A percentile compares a stretch with the other conserved stretches of the same genome.
Evolutionary conservation across 179 eudicot genomes (phyloP).

Genomic region (Carnegiea gigantea): DNA sequence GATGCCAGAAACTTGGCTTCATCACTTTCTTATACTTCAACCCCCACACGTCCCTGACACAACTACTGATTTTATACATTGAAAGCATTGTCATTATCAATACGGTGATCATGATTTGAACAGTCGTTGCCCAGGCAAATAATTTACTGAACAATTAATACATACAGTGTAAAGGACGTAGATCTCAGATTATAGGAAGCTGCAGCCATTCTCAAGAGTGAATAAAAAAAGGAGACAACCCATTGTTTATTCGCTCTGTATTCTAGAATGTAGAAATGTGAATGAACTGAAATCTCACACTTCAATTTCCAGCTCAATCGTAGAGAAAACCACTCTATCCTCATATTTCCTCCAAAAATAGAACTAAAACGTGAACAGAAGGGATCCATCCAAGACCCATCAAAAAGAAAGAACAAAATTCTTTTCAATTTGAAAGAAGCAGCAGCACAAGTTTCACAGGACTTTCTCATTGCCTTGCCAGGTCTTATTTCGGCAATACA

Average conservation of each 20-base stretch:
- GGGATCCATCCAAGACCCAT: not conserved
- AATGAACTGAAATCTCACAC: not conserved
- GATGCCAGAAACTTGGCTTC: too few species aligned
- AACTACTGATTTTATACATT: too few species aligned
- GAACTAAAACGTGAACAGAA: constrained; percentile 8
- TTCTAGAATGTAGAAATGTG: not conserved
- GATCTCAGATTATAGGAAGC: not conserved
- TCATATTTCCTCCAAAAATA: constrained; percentile 6
- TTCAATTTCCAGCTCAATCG: constrained; percentile 1
- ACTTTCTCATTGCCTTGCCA: constrained; percentile 1
- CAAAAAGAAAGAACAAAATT: not conserved
- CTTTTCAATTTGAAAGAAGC: constrained; percentile 1
- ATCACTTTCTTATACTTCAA: too few species aligned
- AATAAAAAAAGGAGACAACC: not conserved
- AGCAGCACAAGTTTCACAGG: not conserved
- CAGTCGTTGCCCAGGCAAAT: not conserved
- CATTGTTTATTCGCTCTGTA: not conserved
- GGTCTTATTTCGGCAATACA: constrained; percentile 1
- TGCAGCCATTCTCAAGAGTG: not conserved
- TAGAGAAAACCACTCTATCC: not conserved
- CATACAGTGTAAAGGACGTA: not conserved
- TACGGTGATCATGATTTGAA: not conserved
- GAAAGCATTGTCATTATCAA: too few species aligned
- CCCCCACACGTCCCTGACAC: too few species aligned
- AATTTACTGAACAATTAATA: not conserved